phyloP scores from a whole-genome alignment of 805 yeast genomes.

The Starmerella floricola region DNA sequence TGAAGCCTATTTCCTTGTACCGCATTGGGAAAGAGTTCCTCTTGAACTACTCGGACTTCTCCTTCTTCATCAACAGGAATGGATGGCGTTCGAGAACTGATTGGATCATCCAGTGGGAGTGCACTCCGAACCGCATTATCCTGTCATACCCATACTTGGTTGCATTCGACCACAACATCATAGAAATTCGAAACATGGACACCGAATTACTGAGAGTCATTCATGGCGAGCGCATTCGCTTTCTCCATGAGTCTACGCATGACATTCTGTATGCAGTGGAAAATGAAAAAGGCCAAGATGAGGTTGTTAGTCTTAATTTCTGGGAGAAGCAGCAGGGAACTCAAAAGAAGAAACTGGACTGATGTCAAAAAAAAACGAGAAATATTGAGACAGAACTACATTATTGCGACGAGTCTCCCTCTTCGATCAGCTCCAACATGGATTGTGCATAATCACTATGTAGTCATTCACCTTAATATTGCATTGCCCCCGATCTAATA shows the following conservation, averaged over 20 bases:
- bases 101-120: slow-evolving; percentile 96
- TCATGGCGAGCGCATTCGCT: slow-evolving; percentile 80
- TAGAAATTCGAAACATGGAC: slow-evolving; percentile 86
- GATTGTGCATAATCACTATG: no score
- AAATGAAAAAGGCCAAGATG: slow-evolving; percentile 79
- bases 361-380: no score
- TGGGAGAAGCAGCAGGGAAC: slow-evolving; percentile 37
- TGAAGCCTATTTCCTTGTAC: slow-evolving; percentile 85
- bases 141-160: slow-evolving; percentile 86
- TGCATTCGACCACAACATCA: slow-evolving; percentile 80
- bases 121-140: slow-evolving; percentile 83
- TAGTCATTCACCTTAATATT: no score
- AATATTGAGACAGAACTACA: no score
- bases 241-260: slow-evolving; percentile 79
- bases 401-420: no score
- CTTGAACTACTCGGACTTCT: slow-evolving; percentile 81
- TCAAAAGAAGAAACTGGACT: not conserved
- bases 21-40: slow-evolving; percentile 80
- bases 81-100: slow-evolving; percentile 95
- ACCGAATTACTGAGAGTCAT: slow-evolving; percentile 77
- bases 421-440: no score
- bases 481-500: no score
- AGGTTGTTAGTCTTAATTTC: slow-evolving; percentile 83
- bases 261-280: slow-evolving; percentile 90
- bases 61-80: slow-evolving; percentile 84